Evolutionary conservation across 2,329 filamentous ascomycete genomes (phyloP).

Genomic region (Aspergillus niger): DNA sequence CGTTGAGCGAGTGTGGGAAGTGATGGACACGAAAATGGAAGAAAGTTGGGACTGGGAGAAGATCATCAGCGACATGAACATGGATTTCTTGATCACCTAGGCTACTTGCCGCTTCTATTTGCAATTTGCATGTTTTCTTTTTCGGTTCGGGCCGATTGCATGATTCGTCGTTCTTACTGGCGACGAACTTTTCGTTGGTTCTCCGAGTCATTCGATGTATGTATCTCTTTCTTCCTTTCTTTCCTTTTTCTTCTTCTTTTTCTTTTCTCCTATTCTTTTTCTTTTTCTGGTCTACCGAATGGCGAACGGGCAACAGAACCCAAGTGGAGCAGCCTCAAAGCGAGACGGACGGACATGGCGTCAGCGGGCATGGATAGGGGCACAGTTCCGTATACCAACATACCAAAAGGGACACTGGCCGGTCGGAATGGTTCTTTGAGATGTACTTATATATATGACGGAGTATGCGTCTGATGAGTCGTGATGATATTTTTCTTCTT

Average conservation of each 20-base stretch:
- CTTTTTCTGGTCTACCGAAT: neutral
- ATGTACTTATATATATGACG: conserved; percentile 11
- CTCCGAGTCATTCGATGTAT: neutral
- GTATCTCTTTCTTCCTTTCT: neutral
- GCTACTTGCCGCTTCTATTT: neutral
- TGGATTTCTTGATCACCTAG: conserved; percentile 64
- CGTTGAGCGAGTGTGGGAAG: conserved; percentile 59
- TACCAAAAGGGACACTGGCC: neutral
- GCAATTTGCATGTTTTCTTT: conserved; percentile 9
- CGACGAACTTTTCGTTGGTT: neutral
- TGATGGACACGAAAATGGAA: conserved; percentile 60
- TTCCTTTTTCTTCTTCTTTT: neutral
- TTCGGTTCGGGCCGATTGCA: conserved; percentile 14
- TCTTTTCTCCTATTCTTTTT: neutral
- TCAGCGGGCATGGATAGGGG: conserved; percentile 3
- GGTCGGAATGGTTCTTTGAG: neutral
- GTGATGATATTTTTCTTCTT: conserved; percentile 2
- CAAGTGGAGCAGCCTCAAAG: neutral
- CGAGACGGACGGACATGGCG: neutral
- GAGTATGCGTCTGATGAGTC: conserved; percentile 3
- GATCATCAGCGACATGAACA: conserved; percentile 59
- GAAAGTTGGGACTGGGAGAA: conserved; percentile 66
- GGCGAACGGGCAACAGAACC: conserved; percentile 5
- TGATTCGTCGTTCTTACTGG: conserved; percentile 1
- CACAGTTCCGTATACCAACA: conserved; percentile 8